phyloP scores from a whole-genome alignment of 1,284 basidiomycete genomes.

The Heterobasidion occidentale region DNA sequence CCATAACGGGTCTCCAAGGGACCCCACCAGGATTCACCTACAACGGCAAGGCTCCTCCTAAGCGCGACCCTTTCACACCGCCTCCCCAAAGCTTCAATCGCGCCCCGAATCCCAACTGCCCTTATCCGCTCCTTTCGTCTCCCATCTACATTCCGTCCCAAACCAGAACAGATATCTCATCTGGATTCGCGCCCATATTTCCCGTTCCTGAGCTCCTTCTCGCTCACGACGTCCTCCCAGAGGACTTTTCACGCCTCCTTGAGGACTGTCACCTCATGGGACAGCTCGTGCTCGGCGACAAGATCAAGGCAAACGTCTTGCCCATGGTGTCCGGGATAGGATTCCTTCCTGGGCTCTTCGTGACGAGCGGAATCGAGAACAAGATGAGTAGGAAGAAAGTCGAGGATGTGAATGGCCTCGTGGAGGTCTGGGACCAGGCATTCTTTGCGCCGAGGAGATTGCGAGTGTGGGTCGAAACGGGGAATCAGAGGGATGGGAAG shows the following conservation, averaged over 20 bases:
- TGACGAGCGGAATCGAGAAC: not conserved
- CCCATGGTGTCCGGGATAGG: not conserved
- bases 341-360: not conserved
- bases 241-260: conserved; percentile 2
- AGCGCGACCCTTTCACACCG: not conserved
- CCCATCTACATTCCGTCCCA: not conserved
- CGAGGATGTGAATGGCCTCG: not conserved
- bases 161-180: not conserved
- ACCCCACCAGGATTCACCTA: not conserved
- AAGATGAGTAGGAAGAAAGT: not conserved
- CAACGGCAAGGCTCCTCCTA: not conserved
- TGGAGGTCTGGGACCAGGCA: conserved; percentile 1
- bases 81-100: not conserved
- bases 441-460: conserved; percentile 1
- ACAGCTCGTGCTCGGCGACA: not conserved
- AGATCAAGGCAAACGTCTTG: not conserved
- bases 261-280: conserved; percentile 4
- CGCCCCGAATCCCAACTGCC: not conserved
- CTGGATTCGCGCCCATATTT: not conserved
- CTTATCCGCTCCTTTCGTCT: not conserved
- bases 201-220: not conserved
- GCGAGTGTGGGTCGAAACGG: not conserved
- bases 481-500: not conserved
- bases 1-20: not conserved
- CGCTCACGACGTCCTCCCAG: conserved; percentile 2